Evolutionary conservation across 257 asterid genomes (phyloP).

Genomic region (Forsythia suspensa): DNA sequence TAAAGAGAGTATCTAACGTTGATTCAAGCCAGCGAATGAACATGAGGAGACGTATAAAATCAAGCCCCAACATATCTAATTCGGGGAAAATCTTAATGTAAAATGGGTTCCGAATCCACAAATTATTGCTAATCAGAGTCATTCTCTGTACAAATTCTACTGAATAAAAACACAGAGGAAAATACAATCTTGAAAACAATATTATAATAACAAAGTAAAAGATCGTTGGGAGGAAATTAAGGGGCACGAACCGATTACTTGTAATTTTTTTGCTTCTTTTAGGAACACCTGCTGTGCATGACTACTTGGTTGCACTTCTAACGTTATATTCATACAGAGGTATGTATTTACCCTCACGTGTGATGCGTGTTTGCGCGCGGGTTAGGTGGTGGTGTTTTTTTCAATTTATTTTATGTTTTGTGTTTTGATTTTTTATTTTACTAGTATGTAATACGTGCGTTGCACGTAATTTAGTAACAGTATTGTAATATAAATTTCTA

Average conservation of each 20-base stretch:
- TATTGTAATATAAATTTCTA: no score
- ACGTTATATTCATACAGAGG: not conserved
- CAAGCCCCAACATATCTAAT: slow-evolving; percentile 37
- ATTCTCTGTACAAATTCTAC: slow-evolving; percentile 5
- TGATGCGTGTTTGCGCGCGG: not conserved
- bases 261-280: slow-evolving; percentile 22
- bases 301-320: not conserved
- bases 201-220: not conserved
- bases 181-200: slow-evolving; percentile 1
- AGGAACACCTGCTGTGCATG: slow-evolving; percentile 33
- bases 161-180: slow-evolving; percentile 1
- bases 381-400: not conserved
- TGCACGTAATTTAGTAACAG: no score
- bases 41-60: slow-evolving; percentile 25
- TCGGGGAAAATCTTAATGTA: slow-evolving; percentile 8
- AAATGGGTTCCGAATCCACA: slow-evolving; percentile 19
- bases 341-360: not conserved
- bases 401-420: no score
- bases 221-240: not conserved
- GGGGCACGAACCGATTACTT: slow-evolving; percentile 9
- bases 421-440: no score
- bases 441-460: no score
- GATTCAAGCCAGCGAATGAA: slow-evolving; percentile 49
- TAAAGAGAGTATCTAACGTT: slow-evolving; percentile 30
- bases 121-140: slow-evolving; percentile 6